Conservation (phyloP, 345 rosid genomes). For the Rhodamnia argentea region DNA sequence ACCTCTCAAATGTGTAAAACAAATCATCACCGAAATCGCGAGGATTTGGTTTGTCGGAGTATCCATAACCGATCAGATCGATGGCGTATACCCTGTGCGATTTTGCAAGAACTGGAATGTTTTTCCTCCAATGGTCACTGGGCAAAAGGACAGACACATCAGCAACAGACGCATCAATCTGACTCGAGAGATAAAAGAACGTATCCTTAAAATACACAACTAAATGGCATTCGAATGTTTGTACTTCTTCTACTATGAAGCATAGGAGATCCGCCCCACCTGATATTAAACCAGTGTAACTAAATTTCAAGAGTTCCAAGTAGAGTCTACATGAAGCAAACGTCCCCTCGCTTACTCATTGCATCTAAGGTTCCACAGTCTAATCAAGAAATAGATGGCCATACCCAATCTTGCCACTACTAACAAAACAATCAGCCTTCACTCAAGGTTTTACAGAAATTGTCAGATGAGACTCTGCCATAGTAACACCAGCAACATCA, state of each 20-base stretch:
- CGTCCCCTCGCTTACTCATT: neutral
- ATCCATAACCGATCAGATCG: constrained; percentile 92
- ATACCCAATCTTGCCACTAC: neutral
- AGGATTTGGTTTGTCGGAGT: constrained; percentile 88
- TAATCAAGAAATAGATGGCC: neutral
- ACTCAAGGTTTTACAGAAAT: neutral
- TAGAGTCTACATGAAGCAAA: neutral
- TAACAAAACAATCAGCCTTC: neutral
- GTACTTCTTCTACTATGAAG: neutral
- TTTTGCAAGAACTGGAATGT: constrained; percentile 65
- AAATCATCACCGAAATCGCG: constrained; percentile 38
- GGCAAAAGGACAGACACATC: neutral
- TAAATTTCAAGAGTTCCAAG: neutral
- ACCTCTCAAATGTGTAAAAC: constrained; percentile 80
- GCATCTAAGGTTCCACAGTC: neutral
- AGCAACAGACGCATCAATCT: neutral
- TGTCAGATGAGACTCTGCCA: neutral
- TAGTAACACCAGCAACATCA: neutral
- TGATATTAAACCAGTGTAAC: neutral
- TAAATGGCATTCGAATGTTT: neutral
- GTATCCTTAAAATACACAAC: neutral
- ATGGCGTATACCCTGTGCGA: constrained; percentile 64
- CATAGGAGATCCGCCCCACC: neutral
- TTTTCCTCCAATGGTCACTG: constrained; percentile 92
- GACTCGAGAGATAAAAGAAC: neutral